phyloP scores from a whole-genome alignment of 1,284 basidiomycete genomes.

The Cutaneotrichosporon sp. region DNA sequence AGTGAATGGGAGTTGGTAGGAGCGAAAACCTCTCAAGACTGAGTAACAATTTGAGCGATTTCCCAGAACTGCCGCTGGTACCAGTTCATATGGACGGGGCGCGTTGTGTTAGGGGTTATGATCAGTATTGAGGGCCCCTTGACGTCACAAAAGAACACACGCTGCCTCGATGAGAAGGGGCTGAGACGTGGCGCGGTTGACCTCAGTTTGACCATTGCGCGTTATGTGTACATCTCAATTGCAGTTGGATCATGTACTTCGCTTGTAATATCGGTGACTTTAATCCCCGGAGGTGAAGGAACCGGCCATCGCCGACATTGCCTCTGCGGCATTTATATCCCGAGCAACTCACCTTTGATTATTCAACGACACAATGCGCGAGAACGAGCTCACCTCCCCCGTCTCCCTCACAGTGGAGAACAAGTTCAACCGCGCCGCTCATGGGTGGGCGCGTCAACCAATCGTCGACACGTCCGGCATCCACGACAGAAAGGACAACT shows the following conservation, averaged over 20 bases:
- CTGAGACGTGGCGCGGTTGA: too few species aligned
- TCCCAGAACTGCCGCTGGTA: background rate
- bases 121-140: too few species aligned
- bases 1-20: background rate
- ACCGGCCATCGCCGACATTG: too few species aligned
- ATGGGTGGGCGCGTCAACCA: conserved; percentile 21
- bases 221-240: too few species aligned
- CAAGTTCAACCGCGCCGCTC: conserved; percentile 19
- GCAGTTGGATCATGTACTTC: too few species aligned
- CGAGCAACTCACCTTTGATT: background rate
- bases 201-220: too few species aligned
- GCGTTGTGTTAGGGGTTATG: too few species aligned
- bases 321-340: background rate
- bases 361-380: background rate
- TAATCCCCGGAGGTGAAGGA: too few species aligned
- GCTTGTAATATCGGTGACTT: too few species aligned
- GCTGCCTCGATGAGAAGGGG: too few species aligned
- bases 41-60: background rate
- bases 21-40: background rate
- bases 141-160: too few species aligned
- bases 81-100: too few species aligned
- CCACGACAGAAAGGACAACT: conserved; percentile 6
- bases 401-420: conserved; percentile 15
- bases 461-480: conserved; percentile 16
- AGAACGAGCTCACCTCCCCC: conserved; percentile 17